These are phyloP conservation scores for Calonectria henricotiae DNA, from an alignment of 2,329 filamentous ascomycete genomes.

Conservation along the genomic window DNA sequence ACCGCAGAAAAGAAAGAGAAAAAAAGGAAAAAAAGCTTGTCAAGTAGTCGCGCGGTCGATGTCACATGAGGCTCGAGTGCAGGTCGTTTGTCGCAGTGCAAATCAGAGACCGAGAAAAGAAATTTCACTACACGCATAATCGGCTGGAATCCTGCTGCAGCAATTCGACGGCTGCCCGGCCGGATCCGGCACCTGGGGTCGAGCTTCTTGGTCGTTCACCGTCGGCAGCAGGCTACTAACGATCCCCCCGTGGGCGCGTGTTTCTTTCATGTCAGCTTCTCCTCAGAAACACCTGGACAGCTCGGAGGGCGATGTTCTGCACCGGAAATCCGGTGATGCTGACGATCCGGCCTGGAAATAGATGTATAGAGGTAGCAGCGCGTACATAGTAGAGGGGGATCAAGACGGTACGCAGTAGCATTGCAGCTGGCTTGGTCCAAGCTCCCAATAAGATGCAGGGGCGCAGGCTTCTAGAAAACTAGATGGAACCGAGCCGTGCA, in stretches of 20 bases:
- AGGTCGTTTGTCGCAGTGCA: slow-evolving; percentile 19
- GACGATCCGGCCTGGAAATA: slow-evolving; percentile 27
- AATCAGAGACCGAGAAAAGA: slow-evolving; percentile 32
- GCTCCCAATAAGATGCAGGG: slow-evolving; percentile 52
- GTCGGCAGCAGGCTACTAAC: slow-evolving; percentile 32
- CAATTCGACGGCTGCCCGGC: slow-evolving; percentile 31
- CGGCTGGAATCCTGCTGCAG: slow-evolving; percentile 18
- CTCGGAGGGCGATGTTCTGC: slow-evolving; percentile 11
- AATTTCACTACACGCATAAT: slow-evolving; percentile 28
- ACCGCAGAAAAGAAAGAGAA: neutral
- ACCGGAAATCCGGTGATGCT: slow-evolving; percentile 25
- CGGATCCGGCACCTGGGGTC: slow-evolving; percentile 24
- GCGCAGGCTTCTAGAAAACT: slow-evolving; percentile 53
- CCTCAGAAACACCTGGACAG: slow-evolving; percentile 24
- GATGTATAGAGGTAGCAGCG: slow-evolving; percentile 23
- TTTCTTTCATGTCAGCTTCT: slow-evolving; percentile 16
- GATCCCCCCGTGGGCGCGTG: slow-evolving; percentile 17
- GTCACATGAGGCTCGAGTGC: slow-evolving; percentile 19
- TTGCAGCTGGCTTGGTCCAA: slow-evolving; percentile 49
- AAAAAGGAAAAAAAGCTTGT: neutral
- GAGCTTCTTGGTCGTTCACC: slow-evolving; percentile 18
- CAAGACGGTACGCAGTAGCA: slow-evolving; percentile 38
- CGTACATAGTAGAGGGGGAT: slow-evolving; percentile 29
- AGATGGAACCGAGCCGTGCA: slow-evolving; percentile 48
- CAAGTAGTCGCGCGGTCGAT: slow-evolving; percentile 4